These are phyloP conservation scores for Tetrastigma voinierianum DNA, from an alignment of 164 flowering plant genomes.

Conservation along the genomic window DNA sequence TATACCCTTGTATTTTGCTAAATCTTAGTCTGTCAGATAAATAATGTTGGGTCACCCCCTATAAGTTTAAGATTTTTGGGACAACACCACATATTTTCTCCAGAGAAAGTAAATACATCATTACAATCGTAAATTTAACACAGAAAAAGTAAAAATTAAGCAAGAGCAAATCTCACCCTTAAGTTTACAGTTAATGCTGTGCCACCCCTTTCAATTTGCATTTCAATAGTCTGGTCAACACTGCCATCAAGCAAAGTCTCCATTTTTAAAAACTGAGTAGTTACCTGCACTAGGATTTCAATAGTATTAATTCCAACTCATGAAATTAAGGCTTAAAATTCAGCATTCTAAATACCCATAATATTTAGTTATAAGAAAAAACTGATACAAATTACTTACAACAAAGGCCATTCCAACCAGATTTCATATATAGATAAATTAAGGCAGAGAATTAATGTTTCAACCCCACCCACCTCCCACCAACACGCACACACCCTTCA, in stretches of 20 bases:
- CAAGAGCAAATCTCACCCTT: no score
- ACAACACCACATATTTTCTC: not conserved
- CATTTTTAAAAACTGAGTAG: slow-evolving; percentile 85
- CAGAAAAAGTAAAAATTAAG: not conserved
- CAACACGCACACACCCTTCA: no score
- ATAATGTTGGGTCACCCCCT: no score
- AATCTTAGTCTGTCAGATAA: no score
- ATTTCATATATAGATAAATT: no score
- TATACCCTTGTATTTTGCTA: no score
- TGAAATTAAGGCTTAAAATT: not conserved
- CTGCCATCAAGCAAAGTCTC: slow-evolving; percentile 89
- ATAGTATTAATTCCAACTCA: slow-evolving; percentile 1
- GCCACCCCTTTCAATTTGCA: slow-evolving; percentile 93
- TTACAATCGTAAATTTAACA: not conserved
- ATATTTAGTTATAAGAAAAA: not conserved
- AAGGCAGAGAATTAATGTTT: no score
- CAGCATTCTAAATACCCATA: not conserved
- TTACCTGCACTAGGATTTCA: slow-evolving; percentile 64
- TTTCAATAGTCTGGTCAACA: slow-evolving; percentile 52
- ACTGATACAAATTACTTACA: no score
- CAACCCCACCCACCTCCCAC: no score
- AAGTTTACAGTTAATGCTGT: slow-evolving; percentile 44
- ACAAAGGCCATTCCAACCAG: no score
- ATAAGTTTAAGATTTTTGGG: no score
- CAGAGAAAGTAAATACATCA: not conserved